Base-by-base conservation (phyloP, 768 basidiomycete species). In the Vishniacozyma victoriae region DNA sequence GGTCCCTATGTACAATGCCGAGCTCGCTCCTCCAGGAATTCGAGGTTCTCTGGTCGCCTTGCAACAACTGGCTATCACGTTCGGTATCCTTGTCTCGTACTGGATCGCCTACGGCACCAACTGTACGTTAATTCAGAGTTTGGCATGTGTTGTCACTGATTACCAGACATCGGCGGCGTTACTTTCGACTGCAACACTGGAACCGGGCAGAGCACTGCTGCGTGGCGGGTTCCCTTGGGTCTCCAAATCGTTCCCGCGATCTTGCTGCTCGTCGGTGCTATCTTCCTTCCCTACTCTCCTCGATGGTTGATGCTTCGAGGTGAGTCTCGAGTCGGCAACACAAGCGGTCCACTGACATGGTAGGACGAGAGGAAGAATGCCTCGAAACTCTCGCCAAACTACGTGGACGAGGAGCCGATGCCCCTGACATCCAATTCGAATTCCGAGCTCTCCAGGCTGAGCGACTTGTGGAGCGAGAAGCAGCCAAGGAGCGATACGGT, bases 241-340 rank as follows among this genome's bases (percentile, higher is more conserved):
- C 76, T 87, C 14, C 86, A 89, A 58, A 76, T 87, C 41, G 78
- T 82, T 1, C 86, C 86, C 13, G 86, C 84, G 13, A 39, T 86
- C 26, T 76, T 85, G 49, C 78, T 89, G 20, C 82, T 81, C 23
- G 59, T 78, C 27, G 86, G 86, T 3, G 82, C 85, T 35, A 46
- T 83, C 40, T 86, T 83, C 68, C 82, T 87, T 79, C 86, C 86
- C 1, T 85, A 84, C 74, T 85, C 83, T 16, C 86, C 86, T 14
- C 75, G 84, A 79, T 80, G 67, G 62, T 60, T 88, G n/a, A 78
- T 88, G 44, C 83, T 85, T 59, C 55, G 45, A 42, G 64, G 62
- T 64, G 16, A 52, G 53, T 54, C 15, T 26, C 14, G 5, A 2
- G 19, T 19, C 35, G 20, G 24, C 20, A 36, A 45, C 36, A 13